Evolutionary conservation across 176 grass and related monocot species (phyloP), one percentile per base, ranked within the genome.

Genomic region (Tuctoria greenei): DNA sequence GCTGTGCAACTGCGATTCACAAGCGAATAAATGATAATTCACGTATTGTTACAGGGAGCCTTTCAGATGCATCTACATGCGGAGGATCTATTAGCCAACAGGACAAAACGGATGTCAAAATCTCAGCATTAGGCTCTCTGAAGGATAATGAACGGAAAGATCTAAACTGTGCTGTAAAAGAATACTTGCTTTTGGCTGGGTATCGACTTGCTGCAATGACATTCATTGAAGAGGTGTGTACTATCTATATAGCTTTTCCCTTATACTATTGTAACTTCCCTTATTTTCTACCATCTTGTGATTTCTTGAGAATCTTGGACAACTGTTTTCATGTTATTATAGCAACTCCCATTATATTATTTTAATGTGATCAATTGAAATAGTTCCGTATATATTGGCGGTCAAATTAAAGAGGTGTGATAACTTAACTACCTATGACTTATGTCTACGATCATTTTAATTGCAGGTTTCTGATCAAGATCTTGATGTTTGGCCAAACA

Each of bases 181-280:
- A 98, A 74, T 98, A 98, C 47, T 81, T 98, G 69, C 89, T 98
- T 85, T 94, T 93, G 69, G 89, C 95, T 88, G 91, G 95, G 78
- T 98, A 98, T 61, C 89, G 95, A 72, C 91, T 98, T 73, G 82
- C 91, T 67, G 91, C 91, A 45, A 98, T 98, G 95, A 94, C 95
- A 68, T 90, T 92, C 75, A 93, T 98, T 84, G 95, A 98, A 82
- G 95, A 98, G 95, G 91, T 98, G 3, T 24, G 78, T 71, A 83
- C 21, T 61, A 81, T 68, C 18, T 74, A 10, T 24, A n/a, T 45
- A 56, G 14, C 20, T 62, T 67, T 77, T 61, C 10, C 71, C 8
- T 61, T 81, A 31, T 31, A 20, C 37, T 54, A 21, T 45, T 66
- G 31, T 28, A 63, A 74, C 39, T 50, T 75, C 44, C 36, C 20